Evolutionary conservation across 345 rosid genomes (phyloP).

Genomic region (Physaria fendleri): DNA sequence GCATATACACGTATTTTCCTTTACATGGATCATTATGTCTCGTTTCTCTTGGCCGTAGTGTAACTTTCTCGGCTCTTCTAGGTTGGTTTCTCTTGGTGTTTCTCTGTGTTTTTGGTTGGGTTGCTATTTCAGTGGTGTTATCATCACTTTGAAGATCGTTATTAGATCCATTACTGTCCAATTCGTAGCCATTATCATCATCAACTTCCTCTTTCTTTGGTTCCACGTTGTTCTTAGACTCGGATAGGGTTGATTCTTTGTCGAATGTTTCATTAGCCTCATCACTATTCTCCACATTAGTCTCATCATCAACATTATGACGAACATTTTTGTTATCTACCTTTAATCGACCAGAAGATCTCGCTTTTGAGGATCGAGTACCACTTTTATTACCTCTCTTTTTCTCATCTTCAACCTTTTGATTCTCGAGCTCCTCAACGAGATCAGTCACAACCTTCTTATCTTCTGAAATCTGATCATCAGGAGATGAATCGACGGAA

Average conservation of each 20-base stretch:
- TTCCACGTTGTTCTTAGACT: not conserved
- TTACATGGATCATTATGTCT: constrained; percentile 31
- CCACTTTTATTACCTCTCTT: constrained; percentile 4
- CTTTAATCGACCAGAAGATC: constrained; percentile 13
- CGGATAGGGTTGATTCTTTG: constrained; percentile 13
- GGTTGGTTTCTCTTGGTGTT: constrained; percentile 1
- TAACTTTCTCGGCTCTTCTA: not conserved
- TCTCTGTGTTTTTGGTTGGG: not conserved
- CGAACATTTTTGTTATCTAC: constrained; percentile 10
- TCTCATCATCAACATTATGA: not conserved
- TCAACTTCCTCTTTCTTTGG: constrained; percentile 6
- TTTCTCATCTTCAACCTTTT: not conserved
- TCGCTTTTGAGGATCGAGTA: constrained; percentile 17
- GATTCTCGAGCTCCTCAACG: constrained; percentile 19
- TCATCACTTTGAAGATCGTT: not conserved
- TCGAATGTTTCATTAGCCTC: constrained; percentile 1
- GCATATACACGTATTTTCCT: constrained; percentile 53
- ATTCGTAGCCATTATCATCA: not conserved
- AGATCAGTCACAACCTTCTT: constrained; percentile 17
- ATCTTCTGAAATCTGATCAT: constrained; percentile 17
- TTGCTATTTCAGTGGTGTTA: not conserved
- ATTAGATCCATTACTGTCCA: not conserved
- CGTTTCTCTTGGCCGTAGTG: constrained; percentile 14
- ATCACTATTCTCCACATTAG: constrained; percentile 1
- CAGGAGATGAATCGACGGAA: not conserved